phyloP scores from a whole-genome alignment of 352 stramenopile genomes.

The Phytophthora foliorum region DNA sequence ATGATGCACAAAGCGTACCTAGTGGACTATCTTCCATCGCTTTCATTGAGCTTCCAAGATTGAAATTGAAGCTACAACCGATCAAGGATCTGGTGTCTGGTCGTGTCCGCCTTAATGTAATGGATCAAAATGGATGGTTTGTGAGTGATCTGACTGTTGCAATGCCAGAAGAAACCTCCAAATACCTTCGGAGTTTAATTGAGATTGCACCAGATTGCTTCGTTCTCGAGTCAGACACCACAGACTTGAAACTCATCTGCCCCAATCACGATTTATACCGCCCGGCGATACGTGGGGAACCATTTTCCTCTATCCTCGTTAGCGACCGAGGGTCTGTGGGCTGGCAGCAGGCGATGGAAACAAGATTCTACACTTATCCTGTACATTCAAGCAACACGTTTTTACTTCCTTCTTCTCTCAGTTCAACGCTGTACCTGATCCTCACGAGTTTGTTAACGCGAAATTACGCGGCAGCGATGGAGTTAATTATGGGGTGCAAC shows the following conservation, averaged over 20 bases:
- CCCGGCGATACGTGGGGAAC: conserved; percentile 73
- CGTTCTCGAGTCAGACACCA: conserved; percentile 81
- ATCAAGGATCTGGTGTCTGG: conserved; percentile 55
- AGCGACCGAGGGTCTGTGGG: conserved; percentile 79
- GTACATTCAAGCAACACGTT: conserved; percentile 97
- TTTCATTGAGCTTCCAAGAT: conserved; percentile 96
- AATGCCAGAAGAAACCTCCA: conserved; percentile 41
- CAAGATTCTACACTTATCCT: conserved; percentile 98
- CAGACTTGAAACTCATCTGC: conserved; percentile 81
- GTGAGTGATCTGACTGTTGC: conserved; percentile 73
- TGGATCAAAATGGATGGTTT: conserved; percentile 89
- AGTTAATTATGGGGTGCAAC: conserved; percentile 96
- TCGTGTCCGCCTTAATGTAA: conserved; percentile 68
- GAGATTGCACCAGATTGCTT: conserved; percentile 70
- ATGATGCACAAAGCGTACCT: conserved; percentile 8
- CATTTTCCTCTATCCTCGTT: conserved; percentile 84
- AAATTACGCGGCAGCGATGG: conserved; percentile 96
- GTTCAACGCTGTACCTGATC: conserved; percentile 98
- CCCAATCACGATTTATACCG: conserved; percentile 90
- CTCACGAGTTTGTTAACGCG: conserved; percentile 96
- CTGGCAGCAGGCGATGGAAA: conserved; percentile 92
- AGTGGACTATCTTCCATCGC: conserved; percentile 78
- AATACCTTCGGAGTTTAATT: conserved; percentile 63
- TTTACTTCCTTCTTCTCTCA: conserved; percentile 95
- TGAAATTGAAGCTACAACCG: conserved; percentile 97